Evolutionary conservation across 2,329 filamentous ascomycete genomes (phyloP).

Genomic region (Verticillium isaacii): DNA sequence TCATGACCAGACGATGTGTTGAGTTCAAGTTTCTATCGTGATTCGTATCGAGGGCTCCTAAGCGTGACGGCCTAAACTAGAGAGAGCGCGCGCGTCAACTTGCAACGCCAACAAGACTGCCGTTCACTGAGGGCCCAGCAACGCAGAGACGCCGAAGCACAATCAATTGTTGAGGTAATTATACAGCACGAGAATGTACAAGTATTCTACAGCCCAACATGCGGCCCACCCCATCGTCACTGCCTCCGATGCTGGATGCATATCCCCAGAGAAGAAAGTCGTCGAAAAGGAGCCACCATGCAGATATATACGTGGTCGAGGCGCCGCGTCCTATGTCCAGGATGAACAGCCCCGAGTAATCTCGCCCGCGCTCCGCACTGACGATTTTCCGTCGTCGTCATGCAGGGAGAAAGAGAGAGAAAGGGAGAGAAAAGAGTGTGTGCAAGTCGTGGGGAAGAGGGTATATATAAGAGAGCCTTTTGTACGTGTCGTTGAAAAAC

Average conservation of each 20-base stretch:
- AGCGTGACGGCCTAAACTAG: no score
- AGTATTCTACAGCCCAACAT: constrained; percentile 1
- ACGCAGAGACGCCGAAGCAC: not conserved
- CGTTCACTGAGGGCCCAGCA: constrained; percentile 5
- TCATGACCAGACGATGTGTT: no score
- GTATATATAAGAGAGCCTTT: constrained; percentile 1
- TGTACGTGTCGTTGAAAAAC: not conserved
- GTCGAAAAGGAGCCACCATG: constrained; percentile 7
- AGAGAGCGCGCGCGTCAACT: no score
- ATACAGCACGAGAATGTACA: constrained; percentile 31
- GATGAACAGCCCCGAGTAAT: not conserved
- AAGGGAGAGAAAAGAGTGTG: not conserved
- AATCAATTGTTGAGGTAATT: constrained; percentile 19
- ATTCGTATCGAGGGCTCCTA: no score
- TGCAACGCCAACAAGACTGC: not conserved
- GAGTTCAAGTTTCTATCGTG: no score
- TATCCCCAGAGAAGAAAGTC: constrained; percentile 1
- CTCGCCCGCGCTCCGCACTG: not conserved
- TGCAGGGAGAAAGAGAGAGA: not conserved
- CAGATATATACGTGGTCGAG: constrained; percentile 12
- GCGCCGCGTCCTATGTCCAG: constrained; percentile 1
- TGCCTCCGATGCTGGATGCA: constrained; percentile 8
- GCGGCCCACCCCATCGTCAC: not conserved
- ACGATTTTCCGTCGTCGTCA: not conserved
- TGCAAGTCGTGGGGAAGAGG: not conserved